Percentiles rank a stretch among this genome's conserved stretches.
Evolutionary conservation across 2,329 filamentous ascomycete genomes (phyloP).

Genomic region (Hypomyces perniciosus): DNA sequence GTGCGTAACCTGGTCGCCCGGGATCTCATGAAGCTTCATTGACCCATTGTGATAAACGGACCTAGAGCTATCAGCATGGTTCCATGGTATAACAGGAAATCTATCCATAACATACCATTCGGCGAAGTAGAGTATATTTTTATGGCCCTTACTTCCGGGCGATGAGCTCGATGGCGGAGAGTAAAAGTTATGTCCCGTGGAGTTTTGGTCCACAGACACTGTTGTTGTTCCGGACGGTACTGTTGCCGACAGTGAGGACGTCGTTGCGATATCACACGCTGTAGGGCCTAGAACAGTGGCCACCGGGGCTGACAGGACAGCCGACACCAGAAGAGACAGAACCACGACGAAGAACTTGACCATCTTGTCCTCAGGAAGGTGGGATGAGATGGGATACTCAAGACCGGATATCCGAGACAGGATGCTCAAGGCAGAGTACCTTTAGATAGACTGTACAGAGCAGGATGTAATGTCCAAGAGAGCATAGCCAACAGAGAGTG

Average conservation of each 20-base stretch:
- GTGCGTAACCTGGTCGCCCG: conserved; percentile 64
- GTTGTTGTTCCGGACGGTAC: neutral
- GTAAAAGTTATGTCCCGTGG: neutral
- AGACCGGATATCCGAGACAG: neutral
- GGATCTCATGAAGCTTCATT: conserved; percentile 65
- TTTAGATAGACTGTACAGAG: too few species aligned
- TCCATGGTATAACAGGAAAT: conserved; percentile 44
- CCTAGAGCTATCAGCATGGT: conserved; percentile 36
- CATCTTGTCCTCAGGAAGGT: conserved; percentile 14
- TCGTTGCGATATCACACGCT: neutral
- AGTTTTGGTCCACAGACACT: neutral
- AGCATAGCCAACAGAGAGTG: too few species aligned
- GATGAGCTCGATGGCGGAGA: neutral
- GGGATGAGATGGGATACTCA: neutral
- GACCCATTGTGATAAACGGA: conserved; percentile 61
- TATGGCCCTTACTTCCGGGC: neutral
- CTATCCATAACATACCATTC: conserved; percentile 43
- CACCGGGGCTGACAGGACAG: conserved; percentile 16
- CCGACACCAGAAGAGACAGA: conserved; percentile 22
- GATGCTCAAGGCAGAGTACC: too few species aligned
- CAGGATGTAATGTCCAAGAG: too few species aligned
- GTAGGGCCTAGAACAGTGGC: neutral
- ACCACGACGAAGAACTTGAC: conserved; percentile 18
- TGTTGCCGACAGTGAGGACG: neutral
- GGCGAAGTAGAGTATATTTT: conserved; percentile 47